phyloP scores from a whole-genome alignment of 768 basidiomycete species.

The Phaffia australis region DNA sequence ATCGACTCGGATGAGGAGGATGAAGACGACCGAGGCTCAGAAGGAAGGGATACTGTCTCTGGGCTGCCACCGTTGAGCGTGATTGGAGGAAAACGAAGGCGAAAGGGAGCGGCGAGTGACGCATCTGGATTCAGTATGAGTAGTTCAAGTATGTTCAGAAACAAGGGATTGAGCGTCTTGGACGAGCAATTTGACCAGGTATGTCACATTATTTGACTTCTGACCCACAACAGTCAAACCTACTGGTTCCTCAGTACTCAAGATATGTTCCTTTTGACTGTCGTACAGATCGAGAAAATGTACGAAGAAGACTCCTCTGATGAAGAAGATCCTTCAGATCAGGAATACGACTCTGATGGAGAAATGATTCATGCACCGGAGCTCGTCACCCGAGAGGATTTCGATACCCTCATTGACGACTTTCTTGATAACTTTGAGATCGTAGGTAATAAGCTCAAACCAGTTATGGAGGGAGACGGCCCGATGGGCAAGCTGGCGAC shows the following conservation, averaged over 20 bases:
- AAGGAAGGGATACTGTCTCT: constrained; percentile 60
- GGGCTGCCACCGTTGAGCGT: constrained; percentile 66
- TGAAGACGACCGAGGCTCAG: constrained; percentile 40
- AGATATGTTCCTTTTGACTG: too few relatives aligned
- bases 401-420: constrained; percentile 80
- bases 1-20: constrained; percentile 30
- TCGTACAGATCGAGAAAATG: constrained; percentile 58
- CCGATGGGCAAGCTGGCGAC: constrained; percentile 69
- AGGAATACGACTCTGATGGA: constrained; percentile 35
- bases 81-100: constrained; percentile 60
- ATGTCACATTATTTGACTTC: constrained; percentile 27
- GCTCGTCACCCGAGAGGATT: constrained; percentile 74
- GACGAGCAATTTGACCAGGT: constrained; percentile 95
- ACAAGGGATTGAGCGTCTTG: constrained; percentile 70
- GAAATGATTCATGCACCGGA: constrained; percentile 50
- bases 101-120: constrained; percentile 51
- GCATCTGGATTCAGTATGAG: constrained; percentile 96
- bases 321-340: constrained; percentile 38
- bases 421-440: constrained; percentile 86
- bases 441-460: constrained; percentile 67
- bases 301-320: constrained; percentile 49
- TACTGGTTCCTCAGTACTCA: too few relatives aligned
- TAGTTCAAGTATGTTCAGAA: constrained; percentile 89
- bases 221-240: neutral
- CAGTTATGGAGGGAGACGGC: constrained; percentile 58